Conservation (phyloP, 78 protist genomes). For the Tieghemostelium lacteum region DNA sequence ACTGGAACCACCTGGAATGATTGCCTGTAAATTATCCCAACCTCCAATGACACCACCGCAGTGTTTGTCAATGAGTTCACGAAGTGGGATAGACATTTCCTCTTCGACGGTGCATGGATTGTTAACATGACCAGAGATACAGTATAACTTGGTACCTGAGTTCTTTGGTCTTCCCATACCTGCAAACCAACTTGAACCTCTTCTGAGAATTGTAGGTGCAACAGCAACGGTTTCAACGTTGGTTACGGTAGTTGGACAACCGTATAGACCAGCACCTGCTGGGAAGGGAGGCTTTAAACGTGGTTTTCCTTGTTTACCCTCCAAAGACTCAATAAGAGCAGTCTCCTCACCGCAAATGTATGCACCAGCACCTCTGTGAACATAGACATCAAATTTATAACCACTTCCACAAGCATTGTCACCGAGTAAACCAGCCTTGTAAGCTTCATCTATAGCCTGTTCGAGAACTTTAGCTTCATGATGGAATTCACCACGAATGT, state of each 20-base stretch:
- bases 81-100: constrained; percentile 96
- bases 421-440: constrained; percentile 95
- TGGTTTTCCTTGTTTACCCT: constrained; percentile 98
- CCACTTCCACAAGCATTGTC: constrained; percentile 96
- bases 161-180: constrained; percentile 96
- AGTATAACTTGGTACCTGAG: constrained; percentile 96
- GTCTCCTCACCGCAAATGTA: constrained; percentile 99
- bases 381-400: constrained; percentile 94
- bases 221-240: constrained; percentile 99
- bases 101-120: constrained; percentile 98
- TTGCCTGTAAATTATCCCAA: constrained; percentile 97
- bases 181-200: constrained; percentile 95
- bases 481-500: constrained; percentile 97
- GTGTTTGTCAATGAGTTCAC: constrained; percentile 95
- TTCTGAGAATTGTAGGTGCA: constrained; percentile 94
- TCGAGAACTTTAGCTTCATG: constrained; percentile 86
- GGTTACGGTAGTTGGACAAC: constrained; percentile 99
- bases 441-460: constrained; percentile 97
- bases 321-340: constrained; percentile 97
- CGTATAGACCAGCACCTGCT: constrained; percentile 98
- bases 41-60: constrained; percentile 98
- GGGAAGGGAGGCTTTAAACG: constrained; percentile 99
- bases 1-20: constrained; percentile 98
- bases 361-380: constrained; percentile 99
- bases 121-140: constrained; percentile 97